Evolutionary conservation across 2,329 filamentous ascomycete genomes (phyloP).

Genomic region (Lasiodiplodia sp.): DNA sequence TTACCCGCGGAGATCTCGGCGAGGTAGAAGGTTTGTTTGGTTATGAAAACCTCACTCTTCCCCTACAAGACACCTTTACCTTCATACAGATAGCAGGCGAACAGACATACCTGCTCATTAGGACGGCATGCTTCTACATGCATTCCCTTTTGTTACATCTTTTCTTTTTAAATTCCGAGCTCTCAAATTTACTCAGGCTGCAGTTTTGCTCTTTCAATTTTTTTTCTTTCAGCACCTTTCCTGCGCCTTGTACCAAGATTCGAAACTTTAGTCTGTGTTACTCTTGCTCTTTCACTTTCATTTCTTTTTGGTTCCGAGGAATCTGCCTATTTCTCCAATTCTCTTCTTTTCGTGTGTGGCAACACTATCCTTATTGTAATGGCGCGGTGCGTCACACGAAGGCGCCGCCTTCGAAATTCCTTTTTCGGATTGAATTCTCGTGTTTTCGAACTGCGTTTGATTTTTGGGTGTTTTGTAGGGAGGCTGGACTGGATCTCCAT

Average conservation of each 20-base stretch:
- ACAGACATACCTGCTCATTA: not conserved
- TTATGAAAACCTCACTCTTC: not conserved
- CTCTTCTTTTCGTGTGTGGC: not conserved
- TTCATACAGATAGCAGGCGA: constrained; percentile 17
- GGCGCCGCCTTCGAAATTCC: not conserved
- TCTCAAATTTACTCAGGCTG: constrained; percentile 11
- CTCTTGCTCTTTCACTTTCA: not conserved
- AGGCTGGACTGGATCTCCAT: constrained; percentile 18
- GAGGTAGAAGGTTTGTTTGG: constrained; percentile 23
- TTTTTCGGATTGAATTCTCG: constrained; percentile 4
- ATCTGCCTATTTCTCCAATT: not conserved
- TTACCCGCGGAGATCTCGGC: constrained; percentile 14
- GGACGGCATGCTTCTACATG: not conserved
- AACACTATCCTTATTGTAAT: constrained; percentile 20
- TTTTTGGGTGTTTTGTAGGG: constrained; percentile 23
- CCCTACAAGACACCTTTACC: constrained; percentile 23
- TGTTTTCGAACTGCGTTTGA: constrained; percentile 3
- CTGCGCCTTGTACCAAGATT: constrained; percentile 28
- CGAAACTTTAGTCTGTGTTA: constrained; percentile 8
- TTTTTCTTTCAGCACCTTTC: constrained; percentile 2
- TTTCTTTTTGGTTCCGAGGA: constrained; percentile 3
- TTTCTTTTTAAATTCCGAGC: not conserved
- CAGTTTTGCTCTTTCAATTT: constrained; percentile 10
- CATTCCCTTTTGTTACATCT: not conserved
- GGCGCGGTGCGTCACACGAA: constrained; percentile 18